Percentiles rank a stretch among this genome's conserved stretches.
Evolutionary conservation across 108 stramenopile species (phyloP).

Genomic region (Bacterosira constricta): DNA sequence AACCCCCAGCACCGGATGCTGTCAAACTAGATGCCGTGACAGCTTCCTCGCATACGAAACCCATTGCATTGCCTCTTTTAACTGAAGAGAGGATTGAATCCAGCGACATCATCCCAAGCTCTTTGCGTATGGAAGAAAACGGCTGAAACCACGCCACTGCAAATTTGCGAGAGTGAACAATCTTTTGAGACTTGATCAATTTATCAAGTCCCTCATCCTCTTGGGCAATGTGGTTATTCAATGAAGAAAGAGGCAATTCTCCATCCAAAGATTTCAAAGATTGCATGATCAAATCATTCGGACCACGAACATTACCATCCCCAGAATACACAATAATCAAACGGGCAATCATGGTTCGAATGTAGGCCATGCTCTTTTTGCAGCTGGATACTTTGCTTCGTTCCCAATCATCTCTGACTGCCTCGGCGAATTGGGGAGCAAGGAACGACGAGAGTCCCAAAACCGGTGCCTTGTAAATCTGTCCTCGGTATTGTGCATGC

Average conservation of each 20-base stretch:
- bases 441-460: conserved; percentile 66
- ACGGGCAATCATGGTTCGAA: conserved; percentile 69
- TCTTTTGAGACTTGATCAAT: conserved; percentile 57
- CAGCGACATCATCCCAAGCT: conserved; percentile 59
- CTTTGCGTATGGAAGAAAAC: conserved; percentile 71
- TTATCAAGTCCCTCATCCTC: conserved; percentile 51
- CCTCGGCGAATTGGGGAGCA: conserved; percentile 74
- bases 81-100: conserved; percentile 63
- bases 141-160: conserved; percentile 70
- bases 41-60: conserved; percentile 83
- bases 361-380: conserved; percentile 70
- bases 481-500: conserved; percentile 34
- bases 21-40: conserved; percentile 76
- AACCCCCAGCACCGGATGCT: conserved; percentile 71
- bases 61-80: conserved; percentile 53
- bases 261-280: conserved; percentile 65
- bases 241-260: conserved; percentile 30
- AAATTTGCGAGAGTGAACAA: conserved; percentile 57
- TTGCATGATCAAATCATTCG: conserved; percentile 44
- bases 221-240: conserved; percentile 10
- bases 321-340: conserved; percentile 70
- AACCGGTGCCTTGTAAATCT: conserved; percentile 55
- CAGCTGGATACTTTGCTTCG: conserved; percentile 64
- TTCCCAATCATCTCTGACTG: conserved; percentile 86
- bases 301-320: conserved; percentile 10